Base-by-base conservation (phyloP, 371 early-diverging fungal species). In the Mortierella sp. region DNA sequence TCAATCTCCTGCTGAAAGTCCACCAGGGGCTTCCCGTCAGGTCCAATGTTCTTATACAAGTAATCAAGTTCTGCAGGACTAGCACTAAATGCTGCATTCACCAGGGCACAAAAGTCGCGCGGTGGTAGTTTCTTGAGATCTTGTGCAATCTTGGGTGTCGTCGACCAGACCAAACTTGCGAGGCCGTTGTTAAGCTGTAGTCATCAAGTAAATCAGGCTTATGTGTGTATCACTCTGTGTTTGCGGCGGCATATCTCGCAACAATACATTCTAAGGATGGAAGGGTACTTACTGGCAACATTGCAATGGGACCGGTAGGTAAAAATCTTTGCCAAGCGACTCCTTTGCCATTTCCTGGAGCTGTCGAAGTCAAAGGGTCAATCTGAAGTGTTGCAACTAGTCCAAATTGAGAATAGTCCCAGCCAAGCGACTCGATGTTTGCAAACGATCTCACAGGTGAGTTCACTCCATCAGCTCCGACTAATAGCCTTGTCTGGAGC, bases 381-480 rank as follows among this genome's bases (percentile, higher is more conserved):
- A 86, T 68, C 62, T 90, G 81, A n/a, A 98, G 85, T 4, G 97
- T 97, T 9, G 96, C 98, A 0, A 98, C 98, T 14, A 97, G 83
- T 32, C 97, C 98, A 62, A 91, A 90, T 52, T 96, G 94, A 57
- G 87, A 84, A 75, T 98, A 98, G 75, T 96, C 94, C 93, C 93
- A 96, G 35, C 97, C 97, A 20, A 93, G 77, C 0, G 93, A 91
- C 37, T 94, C 94, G 47, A 97, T 97, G 18, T 87, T 84, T 6
- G 97, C 95, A 89, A 91, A 93, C 37, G 83, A 87, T 57, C 98
- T 91, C 37, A 98, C 98, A 24, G 89, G 87, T 18, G 97, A 97
- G 83, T 94, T 94, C 37, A 89, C 90, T 20, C 98, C 98, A 84
- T 98, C 98, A 0, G 98, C 97, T 12, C 98, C 98, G 68, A 97